These are phyloP conservation scores for Yamagishiella unicocca DNA, from an alignment of 139 green algal species.

Conservation along the genomic window DNA sequence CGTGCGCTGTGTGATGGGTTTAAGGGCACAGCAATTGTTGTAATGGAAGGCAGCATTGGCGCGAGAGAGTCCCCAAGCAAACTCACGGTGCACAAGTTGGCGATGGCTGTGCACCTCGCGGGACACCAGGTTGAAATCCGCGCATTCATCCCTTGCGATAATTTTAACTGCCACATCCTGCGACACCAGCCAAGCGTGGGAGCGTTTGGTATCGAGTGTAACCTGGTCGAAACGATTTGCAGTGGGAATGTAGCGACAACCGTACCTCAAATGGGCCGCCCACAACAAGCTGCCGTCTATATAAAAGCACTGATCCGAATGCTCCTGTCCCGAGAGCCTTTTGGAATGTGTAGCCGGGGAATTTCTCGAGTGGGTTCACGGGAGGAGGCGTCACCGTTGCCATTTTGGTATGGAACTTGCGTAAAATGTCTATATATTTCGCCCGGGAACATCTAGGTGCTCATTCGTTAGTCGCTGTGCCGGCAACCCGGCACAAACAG, in stretches of 20 bases:
- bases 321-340: constrained; percentile 30
- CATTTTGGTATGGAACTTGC: too few species aligned
- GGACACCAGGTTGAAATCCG: constrained; percentile 40
- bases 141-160: constrained; percentile 26
- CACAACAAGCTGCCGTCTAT: background rate
- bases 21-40: background rate
- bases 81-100: constrained; percentile 30
- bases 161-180: constrained; percentile 44
- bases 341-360: constrained; percentile 4
- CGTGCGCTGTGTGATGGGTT: constrained; percentile 77
- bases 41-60: background rate
- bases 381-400: background rate
- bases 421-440: too few species aligned
- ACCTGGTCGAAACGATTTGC: background rate
- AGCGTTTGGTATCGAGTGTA: background rate
- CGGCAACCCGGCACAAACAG: too few species aligned
- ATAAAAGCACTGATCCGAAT: constrained; percentile 36
- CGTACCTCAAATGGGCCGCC: constrained; percentile 7
- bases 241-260: too few species aligned
- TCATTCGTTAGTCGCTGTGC: too few species aligned
- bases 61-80: background rate
- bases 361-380: background rate
- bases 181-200: background rate
- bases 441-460: too few species aligned
- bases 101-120: constrained; percentile 44